Evolutionary conservation across 768 basidiomycete genomes (phyloP).

Genomic region (Mycena pura): DNA sequence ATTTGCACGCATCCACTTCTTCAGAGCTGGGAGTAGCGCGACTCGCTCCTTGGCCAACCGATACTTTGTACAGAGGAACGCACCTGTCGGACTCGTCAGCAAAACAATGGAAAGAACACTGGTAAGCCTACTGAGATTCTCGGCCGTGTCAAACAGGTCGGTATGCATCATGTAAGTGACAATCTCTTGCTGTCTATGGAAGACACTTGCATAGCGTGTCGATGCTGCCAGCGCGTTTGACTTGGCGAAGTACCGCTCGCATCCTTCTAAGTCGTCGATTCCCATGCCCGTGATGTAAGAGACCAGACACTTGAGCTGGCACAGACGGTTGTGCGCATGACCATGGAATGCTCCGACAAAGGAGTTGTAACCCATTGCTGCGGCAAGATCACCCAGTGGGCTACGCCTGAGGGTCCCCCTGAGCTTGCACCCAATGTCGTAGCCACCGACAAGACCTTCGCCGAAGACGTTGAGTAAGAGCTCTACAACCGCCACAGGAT

Average conservation of each 20-base stretch:
- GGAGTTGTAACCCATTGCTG: neutral
- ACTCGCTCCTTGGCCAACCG: no score
- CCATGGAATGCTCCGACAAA: constrained; percentile 14
- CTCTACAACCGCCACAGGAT: constrained; percentile 6
- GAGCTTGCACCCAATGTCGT: constrained; percentile 28
- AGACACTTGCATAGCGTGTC: constrained; percentile 6
- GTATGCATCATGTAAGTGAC: neutral
- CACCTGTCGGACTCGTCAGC: no score
- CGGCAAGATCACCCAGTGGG: constrained; percentile 2
- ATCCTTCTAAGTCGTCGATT: constrained; percentile 13
- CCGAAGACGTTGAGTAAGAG: neutral
- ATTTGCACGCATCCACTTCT: no score
- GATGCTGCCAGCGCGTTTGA: constrained; percentile 17
- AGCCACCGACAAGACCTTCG: neutral
- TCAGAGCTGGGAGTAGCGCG: no score
- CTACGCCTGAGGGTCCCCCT: constrained; percentile 2
- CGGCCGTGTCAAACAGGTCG: constrained; percentile 3
- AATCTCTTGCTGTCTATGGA: constrained; percentile 19
- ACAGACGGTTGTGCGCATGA: constrained; percentile 10
- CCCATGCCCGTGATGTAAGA: constrained; percentile 13
- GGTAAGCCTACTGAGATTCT: no score
- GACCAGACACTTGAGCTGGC: constrained; percentile 12
- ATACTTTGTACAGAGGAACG: no score
- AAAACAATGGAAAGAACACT: no score
- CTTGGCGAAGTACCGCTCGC: constrained; percentile 16